Evolutionary conservation across 2,329 filamentous ascomycete genomes (phyloP).

Genomic region (Pleoardoris graminearum): DNA sequence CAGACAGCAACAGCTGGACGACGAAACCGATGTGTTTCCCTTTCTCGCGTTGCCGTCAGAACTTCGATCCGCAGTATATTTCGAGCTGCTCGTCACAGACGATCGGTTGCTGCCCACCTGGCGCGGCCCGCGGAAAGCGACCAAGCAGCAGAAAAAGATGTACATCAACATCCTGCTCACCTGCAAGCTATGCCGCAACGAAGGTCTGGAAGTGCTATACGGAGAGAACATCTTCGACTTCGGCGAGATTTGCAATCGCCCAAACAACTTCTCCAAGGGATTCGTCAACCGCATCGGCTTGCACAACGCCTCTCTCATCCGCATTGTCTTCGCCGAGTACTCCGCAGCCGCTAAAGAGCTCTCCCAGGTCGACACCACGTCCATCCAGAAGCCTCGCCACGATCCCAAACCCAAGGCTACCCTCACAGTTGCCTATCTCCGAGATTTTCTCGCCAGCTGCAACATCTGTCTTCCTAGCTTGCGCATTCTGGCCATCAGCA

Average conservation of each 20-base stretch:
- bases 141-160: slow-evolving; percentile 16
- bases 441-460: slow-evolving; percentile 1
- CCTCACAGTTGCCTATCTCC: slow-evolving; percentile 7
- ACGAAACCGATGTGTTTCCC: slow-evolving; percentile 10
- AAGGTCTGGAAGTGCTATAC: slow-evolving; percentile 17
- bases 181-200: slow-evolving; percentile 10
- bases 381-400: background rate
- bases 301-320: slow-evolving; percentile 14
- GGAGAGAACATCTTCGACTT: slow-evolving; percentile 25
- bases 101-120: slow-evolving; percentile 14
- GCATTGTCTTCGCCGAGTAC: slow-evolving; percentile 18
- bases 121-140: slow-evolving; percentile 12
- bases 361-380: background rate
- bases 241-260: slow-evolving; percentile 13
- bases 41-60: slow-evolving; percentile 18
- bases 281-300: slow-evolving; percentile 4
- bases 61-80: slow-evolving; percentile 16
- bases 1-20: background rate
- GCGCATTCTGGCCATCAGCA: slow-evolving; percentile 18
- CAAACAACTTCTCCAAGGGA: slow-evolving; percentile 5
- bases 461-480: slow-evolving; percentile 12
- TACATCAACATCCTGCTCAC: slow-evolving; percentile 14
- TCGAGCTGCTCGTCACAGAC: slow-evolving; percentile 19
- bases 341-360: slow-evolving; percentile 19
- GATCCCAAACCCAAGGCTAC: background rate